Base-by-base conservation (phyloP, 2,329 filamentous ascomycete genomes). In the Colletotrichum ledebouriae region DNA sequence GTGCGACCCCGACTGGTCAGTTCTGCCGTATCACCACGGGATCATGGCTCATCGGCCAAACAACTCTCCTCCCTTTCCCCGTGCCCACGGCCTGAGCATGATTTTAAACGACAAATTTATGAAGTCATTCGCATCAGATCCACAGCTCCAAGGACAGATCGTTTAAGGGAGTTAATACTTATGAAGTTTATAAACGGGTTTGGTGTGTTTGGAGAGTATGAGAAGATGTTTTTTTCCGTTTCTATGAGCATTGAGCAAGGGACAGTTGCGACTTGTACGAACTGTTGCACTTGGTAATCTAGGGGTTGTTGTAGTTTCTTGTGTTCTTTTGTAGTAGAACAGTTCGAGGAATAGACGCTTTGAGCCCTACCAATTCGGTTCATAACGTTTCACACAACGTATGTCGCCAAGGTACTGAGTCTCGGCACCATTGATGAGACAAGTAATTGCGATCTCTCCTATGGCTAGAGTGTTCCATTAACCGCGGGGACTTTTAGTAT, bases 41-140 rank as follows among this genome's bases (percentile, higher is more conserved):
- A 39, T 69, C 61, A 9, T 69, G 66, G 66, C 25, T 53, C 42
- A 33, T 66, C 3, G 66, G 66, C 2, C 9, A 53, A 41, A 69
- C 66, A 10, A 61, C 62, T 7, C 42, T 68, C 15, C 55, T 64
- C 11, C 62, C 62, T 46, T 20, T 65, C 12, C 56, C 62, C 25
- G 7, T 20, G 20, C 22, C 55, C 44, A 65, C 46, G 37, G 59
- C 55, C 55, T 64, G 55, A 64, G 44, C 12, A 46, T 64, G 62
- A 53, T 42, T 65, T 46, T 53, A 11, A 41, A 59, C 46, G 55
- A 33, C 46, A 53, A 34, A n/a, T 44, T 65, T 13, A 65, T 13
- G 62, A 59, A 60, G 46, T 46, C 37, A 53, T 44, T 46, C 20
- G 55, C 62, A 60, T 60, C 50, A 63, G 60, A 49, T 63, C 29